Evolutionary conservation across 257 asterid species (phyloP), one percentile per base, ranked within the genome.

Genomic region (Salvia splendens): DNA sequence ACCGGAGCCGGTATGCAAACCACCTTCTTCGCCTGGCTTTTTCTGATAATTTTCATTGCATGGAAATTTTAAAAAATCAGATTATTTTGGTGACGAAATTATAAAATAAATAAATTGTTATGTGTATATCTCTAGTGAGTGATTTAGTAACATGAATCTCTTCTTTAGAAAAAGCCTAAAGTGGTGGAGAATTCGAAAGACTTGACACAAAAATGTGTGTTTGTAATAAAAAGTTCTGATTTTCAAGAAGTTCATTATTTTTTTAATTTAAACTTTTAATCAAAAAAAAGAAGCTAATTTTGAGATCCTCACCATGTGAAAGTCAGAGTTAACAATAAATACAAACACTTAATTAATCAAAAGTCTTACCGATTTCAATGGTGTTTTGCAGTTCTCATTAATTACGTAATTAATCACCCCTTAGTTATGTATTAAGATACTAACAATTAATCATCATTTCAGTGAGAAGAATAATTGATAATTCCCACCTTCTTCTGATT

Each of bases 1-100:
- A 95, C 90, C 42, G 96, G 95, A 32, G 99, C 96, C 4, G 99
- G 97, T 61, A 93, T 84, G 43, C 97, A 90, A 4, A 93, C 95
- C 1, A 93, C 97, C 79, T 86, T 93, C 84, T 93, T 93, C 10
- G 95, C 88, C 82, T 84, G 95, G 68, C 86, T 86, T 78, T 88
- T 93, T 80, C 99, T 93, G 85, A 56, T 38, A 61, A 56, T 35
- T 49, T 38, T 52, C 46, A 51, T 45, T 49, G n/a, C 36, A 68
- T 54, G 8, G 30, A 24, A 24, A 24, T 24, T 24, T 1, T 1
- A 2, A 24, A 58, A 46, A 76, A 46, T 68, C 20, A 67, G 10
- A 20, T 40, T 8, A 38, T 38, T 38, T 6, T 38, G n/a, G n/a
- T n/a, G n/a, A n/a, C n/a, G 8, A 38, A 38, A 6, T 6, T 38